A percentile compares a stretch with the other conserved stretches of the same genome.
Conservation (phyloP, 768 basidiomycete species). For the Paxillus involutus region DNA sequence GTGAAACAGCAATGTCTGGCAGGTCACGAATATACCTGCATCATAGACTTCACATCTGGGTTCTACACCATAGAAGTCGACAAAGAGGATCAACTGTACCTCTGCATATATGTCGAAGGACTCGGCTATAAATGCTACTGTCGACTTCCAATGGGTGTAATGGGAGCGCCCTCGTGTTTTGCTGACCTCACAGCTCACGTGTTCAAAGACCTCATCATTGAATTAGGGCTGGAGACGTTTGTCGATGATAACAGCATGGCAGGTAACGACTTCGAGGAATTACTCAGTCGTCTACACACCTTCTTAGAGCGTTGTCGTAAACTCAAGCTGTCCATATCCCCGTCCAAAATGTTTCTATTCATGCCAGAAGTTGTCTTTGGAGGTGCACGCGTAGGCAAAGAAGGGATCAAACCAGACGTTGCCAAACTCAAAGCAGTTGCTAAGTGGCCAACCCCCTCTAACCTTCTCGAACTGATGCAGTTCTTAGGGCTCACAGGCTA, state of each 20-base stretch:
- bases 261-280: slow-evolving; percentile 31
- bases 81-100: slow-evolving; percentile 15
- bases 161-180: slow-evolving; percentile 39
- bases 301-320: slow-evolving; percentile 18
- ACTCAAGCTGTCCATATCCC: no score
- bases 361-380: slow-evolving; percentile 18
- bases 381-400: slow-evolving; percentile 31
- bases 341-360: no score
- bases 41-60: slow-evolving; percentile 40
- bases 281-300: slow-evolving; percentile 25
- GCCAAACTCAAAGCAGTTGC: slow-evolving; percentile 40
- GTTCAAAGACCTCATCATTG: slow-evolving; percentile 27
- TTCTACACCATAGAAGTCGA: slow-evolving; percentile 26
- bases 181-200: slow-evolving; percentile 24
- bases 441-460: slow-evolving; percentile 28
- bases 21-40: slow-evolving; percentile 31
- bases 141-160: slow-evolving; percentile 42
- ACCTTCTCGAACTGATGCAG: no score
- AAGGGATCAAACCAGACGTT: slow-evolving; percentile 36
- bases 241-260: slow-evolving; percentile 39
- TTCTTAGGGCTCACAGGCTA: no score
- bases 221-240: slow-evolving; percentile 30
- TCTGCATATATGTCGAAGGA: slow-evolving; percentile 36
- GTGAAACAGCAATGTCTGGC: slow-evolving; percentile 29
- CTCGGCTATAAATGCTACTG: slow-evolving; percentile 35